Evolutionary conservation across 805 yeast genomes (phyloP).

Genomic region (Yamadazyma phyllophila): DNA sequence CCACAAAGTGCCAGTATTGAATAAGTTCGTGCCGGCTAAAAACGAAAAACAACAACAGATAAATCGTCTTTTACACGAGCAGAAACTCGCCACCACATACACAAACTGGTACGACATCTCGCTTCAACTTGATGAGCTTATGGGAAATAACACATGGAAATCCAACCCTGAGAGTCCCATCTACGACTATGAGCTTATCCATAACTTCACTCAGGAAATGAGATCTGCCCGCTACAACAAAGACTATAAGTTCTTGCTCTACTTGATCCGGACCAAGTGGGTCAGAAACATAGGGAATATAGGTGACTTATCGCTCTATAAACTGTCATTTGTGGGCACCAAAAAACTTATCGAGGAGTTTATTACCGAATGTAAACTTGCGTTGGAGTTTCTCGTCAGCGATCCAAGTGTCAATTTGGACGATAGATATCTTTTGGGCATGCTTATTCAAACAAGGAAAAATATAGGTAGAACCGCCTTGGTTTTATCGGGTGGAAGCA

Average conservation of each 20-base stretch:
- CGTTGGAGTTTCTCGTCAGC: constrained; percentile 39
- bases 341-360: constrained; percentile 81
- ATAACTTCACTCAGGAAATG: constrained; percentile 52
- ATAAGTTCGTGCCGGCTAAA: constrained; percentile 6
- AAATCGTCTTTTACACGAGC: constrained; percentile 24
- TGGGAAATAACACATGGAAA: constrained; percentile 75
- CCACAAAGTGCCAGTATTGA: constrained; percentile 7
- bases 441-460: constrained; percentile 82
- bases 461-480: constrained; percentile 93
- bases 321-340: constrained; percentile 82
- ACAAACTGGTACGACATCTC: constrained; percentile 69
- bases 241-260: constrained; percentile 62
- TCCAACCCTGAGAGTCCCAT: constrained; percentile 53
- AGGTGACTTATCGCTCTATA: constrained; percentile 75
- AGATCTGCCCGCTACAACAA: constrained; percentile 52
- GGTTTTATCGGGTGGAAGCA: constrained; percentile 94
- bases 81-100: constrained; percentile 40
- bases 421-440: constrained; percentile 68
- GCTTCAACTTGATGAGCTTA: constrained; percentile 58
- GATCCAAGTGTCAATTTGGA: constrained; percentile 48
- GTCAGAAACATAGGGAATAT: constrained; percentile 81
- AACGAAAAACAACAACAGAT: constrained; percentile 22
- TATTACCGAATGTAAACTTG: constrained; percentile 65
- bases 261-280: constrained; percentile 81
- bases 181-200: constrained; percentile 70